Conservation (phyloP, 192 early-diverging fungal genomes). For the Tieghemiomyces parasiticus region DNA sequence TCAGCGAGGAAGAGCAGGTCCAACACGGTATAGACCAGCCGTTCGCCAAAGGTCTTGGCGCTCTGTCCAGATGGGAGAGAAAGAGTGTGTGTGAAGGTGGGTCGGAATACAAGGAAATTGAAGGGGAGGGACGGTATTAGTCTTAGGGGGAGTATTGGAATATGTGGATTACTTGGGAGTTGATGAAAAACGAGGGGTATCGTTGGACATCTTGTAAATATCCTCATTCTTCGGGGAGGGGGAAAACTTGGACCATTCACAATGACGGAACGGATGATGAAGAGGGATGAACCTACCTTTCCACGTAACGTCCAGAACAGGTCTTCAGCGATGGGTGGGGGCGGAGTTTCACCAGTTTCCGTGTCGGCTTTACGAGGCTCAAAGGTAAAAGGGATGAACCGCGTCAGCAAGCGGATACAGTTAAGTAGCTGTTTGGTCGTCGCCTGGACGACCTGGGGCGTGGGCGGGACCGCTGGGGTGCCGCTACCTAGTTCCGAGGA, state of each 20-base stretch:
- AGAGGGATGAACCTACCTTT: conserved; percentile 18
- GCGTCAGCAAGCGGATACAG: conserved; percentile 67
- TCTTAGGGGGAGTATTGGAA: too few relatives aligned
- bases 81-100: background rate
- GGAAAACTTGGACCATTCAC: too few relatives aligned
- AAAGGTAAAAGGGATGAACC: conserved; percentile 72
- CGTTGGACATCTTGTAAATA: too few relatives aligned
- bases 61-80: too few relatives aligned
- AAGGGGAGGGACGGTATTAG: background rate
- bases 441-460: conserved; percentile 15
- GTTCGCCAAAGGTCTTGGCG: conserved; percentile 29
- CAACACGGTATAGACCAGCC: conserved; percentile 30
- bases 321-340: too few relatives aligned
- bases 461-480: conserved; percentile 2
- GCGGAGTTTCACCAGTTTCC: too few relatives aligned
- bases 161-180: too few relatives aligned
- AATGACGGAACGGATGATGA: too few relatives aligned
- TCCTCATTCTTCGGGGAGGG: too few relatives aligned
- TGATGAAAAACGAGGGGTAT: too few relatives aligned
- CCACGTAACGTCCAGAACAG: conserved; percentile 25
- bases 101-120: background rate
- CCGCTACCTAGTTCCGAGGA: too few relatives aligned
- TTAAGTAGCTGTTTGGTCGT: conserved; percentile 54
- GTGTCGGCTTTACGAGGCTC: too few relatives aligned
- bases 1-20: conserved; percentile 51